Base-by-base conservation (phyloP, 2,329 filamentous ascomycete species). In the Aspergillus hiratsukae region DNA sequence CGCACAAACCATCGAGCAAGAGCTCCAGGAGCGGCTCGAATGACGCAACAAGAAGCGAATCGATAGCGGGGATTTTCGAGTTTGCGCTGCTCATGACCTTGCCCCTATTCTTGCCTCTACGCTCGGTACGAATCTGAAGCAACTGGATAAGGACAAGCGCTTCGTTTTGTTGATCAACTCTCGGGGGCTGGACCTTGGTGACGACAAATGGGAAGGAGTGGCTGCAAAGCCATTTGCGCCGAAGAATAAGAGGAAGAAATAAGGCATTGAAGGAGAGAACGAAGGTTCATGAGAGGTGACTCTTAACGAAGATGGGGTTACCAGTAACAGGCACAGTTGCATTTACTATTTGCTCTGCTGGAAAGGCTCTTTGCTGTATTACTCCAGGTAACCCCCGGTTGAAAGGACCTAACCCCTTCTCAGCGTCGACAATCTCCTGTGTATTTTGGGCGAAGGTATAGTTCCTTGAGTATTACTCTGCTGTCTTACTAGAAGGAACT, bases 51-150 rank as follows among this genome's bases (percentile, higher is more conserved):
- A 71, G 54, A 71, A 69, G 55, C 58, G 69, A 1, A 56, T 61
- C 6, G 63, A 67, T 19, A 70, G 61, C 8, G 59, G 59, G 0
- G 68, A 72, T 49, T 72, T 65, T 55, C 57, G 67, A 1, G 59
- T 72, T n/a, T 73, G 69, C 51, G 66, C 71, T n/a, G 69, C 70
- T 3, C 70, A 73, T 54, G 70, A 74, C 58, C 49, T 73, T 41
- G 67, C 68, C 21, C 66, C 64, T 1, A 57, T 71, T 7, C 60
- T 72, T 23, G 68, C 68, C 37, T 62, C 61, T 46, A 63, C 56
- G 1, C 64, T 74, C 45, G 55, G 55, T 11, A 64, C 72, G 37
- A 61, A 67, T 28, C 43, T 60, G 4, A 70, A 68, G 56, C 61
- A 64, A 25, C 48, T 73, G 29, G 59, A 59, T 17, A 69, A 55